Evolutionary conservation across 768 basidiomycete genomes (phyloP), one percentile per base, ranked within the genome.

Genomic region (Lentinus brumalis): DNA sequence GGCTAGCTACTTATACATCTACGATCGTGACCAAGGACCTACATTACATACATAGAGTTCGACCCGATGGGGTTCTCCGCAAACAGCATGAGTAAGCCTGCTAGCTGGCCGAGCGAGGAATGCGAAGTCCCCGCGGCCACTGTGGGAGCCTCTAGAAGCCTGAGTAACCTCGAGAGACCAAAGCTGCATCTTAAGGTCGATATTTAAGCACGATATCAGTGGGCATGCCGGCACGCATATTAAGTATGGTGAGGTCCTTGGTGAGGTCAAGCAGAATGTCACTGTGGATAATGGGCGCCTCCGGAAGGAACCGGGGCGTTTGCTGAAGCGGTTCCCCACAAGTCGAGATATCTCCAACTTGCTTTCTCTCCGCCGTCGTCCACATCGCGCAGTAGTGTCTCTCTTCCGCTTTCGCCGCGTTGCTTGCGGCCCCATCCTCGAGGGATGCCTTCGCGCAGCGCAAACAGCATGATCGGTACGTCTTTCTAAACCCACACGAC

Each of bases 401-500:
- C 50, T 64, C 51, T 50, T 44, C 42, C 29, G 46, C 35, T 39
- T 39, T 42, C 38, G 63, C 67, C 59, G 58, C 60, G 42, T 58
- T 56, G 79, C 79, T 83, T 84, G 82, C 81, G 79, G 74, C 74
- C 71, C 82, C 82, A 84, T 83, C 83, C 84, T 76, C 79, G 81
- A 83, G 82, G 76, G 77, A 91, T 91, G 89, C 78, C 80, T 76
- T 77, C 79, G 85, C 15, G 59, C 45, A 85, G 86, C 67, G 81
- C 85, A 69, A 82, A 88, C 80, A 91, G 89, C 77, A 89, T 92
- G 85, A 86, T 92, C 75, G 89, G 90, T 92, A 69, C 71, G 85
- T 63, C 18, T 35, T 26, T 49, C 39, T 59, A 38, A 38, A 21
- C 53, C 53, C 58, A 53, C 64, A 59, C 67, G 53, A 55, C 53